Evolutionary conservation across 192 early-diverging fungal genomes (phyloP), one percentile per base, ranked within the genome.

Genomic region (Backusella parvicylindrica): DNA sequence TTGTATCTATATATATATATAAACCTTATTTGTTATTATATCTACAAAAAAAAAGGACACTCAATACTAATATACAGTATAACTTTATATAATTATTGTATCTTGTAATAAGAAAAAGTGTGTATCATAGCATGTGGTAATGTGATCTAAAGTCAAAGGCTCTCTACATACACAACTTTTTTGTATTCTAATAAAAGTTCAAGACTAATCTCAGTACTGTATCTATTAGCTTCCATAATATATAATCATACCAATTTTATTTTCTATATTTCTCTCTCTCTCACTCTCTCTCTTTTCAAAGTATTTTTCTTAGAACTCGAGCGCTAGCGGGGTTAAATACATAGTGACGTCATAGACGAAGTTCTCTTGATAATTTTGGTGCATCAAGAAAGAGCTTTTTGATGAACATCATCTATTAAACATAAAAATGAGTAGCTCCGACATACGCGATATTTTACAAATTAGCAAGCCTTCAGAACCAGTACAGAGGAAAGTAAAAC

Each of bases 401-500:
- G 53, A 21, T 50, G 49, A 50, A 50, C 49, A 60, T 28, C 53
- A 60, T 60, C 53, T 28, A 28, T 26, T 60, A 11, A 60, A 60
- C 21, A 60, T 31, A 49, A 43, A 28, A 38, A 85, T 85, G 60
- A 84, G 75, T 47, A 80, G 85, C 43, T 83, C 77, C 41, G 90
- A 91, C 53, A 81, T 91, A 71, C 82, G 87, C 26, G 90, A 91
- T 74, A 91, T 91, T 71, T 78, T 91, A 69, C 84, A 86, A 70
- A 77, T 91, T 43, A 32, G 75, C 13, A 80, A 81, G 47, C 80
- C 83, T 33, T 30, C 77, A 11, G 81, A 80, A 47, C 77, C 71
- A 60, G 71, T 71, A 68, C n/a, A 76, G 75, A 71, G 69, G 63
- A 85, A 75, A 63, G 28, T 8, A 88, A 82, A 65, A 49, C 71